Evolutionary conservation across 176 grass and related monocot genomes (phyloP), one percentile per base, ranked within the genome.

Genomic region (Pharus latifolius): DNA sequence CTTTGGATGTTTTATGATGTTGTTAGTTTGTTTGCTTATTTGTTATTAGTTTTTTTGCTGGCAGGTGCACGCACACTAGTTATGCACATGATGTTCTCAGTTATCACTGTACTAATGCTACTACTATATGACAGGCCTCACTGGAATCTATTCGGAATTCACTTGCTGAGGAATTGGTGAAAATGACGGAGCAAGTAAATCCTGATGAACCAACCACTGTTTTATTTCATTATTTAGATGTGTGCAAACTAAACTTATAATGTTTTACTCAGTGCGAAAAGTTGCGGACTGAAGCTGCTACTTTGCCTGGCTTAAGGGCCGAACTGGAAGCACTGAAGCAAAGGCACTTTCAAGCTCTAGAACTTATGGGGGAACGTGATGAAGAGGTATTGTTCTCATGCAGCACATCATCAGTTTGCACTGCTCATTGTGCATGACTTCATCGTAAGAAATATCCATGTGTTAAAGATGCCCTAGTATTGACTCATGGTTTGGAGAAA

Each of bases 361-460:
- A 99, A 79, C 90, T 99, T 75, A 99, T 95, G 96, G 96, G 96
- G 20, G 96, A 99, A 82, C 96, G 90, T 67, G 96, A 99, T 77
- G 96, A 99, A 95, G 96, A 95, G 96, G 96, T 99, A 78, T 44
- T 13, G 2, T 23, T 76, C 11, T 50, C 24, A 41, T 79, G 38
- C 58, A 20, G 13, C 29, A 47, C 2, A 67, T 28, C 12, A 76
- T 65, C 25, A 56, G 17, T 55, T 56, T 1, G 26, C 47, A 37
- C 19, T 53, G 27, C 53, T 27, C 26, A 55, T 60, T 60, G 32
- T 15, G 31, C 15, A 29, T 35, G 28, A 17, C 24, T 43, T 68
- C 23, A 50, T 66, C 57, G 24, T 54, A 37, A 66, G 49, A 32
- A 16, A 49, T 0, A 5, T 32, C 3, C 3, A 7, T 26, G 23